phyloP scores from a whole-genome alignment of 129 eudicot species.

The Artemisia annua region DNA sequence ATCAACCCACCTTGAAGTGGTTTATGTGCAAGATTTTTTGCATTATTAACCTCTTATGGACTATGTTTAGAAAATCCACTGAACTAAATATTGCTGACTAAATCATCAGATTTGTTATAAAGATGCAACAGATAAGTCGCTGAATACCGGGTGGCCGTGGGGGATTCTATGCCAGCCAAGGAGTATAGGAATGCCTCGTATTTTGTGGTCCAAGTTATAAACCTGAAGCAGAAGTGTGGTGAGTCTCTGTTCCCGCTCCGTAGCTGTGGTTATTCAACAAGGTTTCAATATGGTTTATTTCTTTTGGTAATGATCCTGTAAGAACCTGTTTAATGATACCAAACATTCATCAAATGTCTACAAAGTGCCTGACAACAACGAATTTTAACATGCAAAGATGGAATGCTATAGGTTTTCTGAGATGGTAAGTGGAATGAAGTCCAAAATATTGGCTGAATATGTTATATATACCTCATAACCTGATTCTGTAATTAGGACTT shows the following conservation, averaged over 20 bases:
- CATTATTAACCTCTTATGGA: neutral
- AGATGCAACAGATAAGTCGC: neutral
- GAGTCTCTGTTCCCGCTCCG: slow-evolving; percentile 28
- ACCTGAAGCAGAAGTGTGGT: slow-evolving; percentile 35
- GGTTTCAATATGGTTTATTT: slow-evolving; percentile 72
- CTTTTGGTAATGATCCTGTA: slow-evolving; percentile 87
- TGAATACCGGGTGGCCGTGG: neutral
- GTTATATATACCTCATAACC: slow-evolving; percentile 68
- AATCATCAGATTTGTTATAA: neutral
- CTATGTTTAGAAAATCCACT: neutral
- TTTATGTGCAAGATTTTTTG: too few species aligned
- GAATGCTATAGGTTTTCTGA: neutral
- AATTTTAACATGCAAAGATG: neutral
- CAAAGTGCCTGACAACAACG: neutral
- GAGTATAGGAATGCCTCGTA: neutral
- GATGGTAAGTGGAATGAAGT: neutral
- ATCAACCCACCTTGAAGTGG: too few species aligned
- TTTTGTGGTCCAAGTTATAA: slow-evolving; percentile 11
- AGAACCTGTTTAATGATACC: slow-evolving; percentile 55
- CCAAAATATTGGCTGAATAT: neutral
- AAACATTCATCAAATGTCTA: neutral
- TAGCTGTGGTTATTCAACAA: slow-evolving; percentile 64
- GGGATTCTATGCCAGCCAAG: neutral
- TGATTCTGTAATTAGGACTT: slow-evolving; percentile 86
- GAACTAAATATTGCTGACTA: neutral